phyloP scores from a whole-genome alignment of 805 yeast species.

The Saturnispora zaruensis region DNA sequence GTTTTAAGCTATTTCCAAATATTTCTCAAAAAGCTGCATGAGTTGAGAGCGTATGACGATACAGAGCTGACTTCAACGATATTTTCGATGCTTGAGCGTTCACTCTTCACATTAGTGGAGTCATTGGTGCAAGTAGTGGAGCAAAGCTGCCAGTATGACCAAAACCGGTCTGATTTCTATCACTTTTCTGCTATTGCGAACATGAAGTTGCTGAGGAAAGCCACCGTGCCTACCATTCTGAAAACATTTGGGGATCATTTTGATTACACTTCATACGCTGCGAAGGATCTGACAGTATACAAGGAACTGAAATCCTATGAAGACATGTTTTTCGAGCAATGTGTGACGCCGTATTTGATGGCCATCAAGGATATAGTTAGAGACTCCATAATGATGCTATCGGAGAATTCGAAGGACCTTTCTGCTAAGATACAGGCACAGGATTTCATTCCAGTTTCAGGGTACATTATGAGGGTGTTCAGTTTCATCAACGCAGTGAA shows the following conservation, averaged over 20 bases:
- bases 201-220: slow-evolving; percentile 37
- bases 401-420: slow-evolving; percentile 4
- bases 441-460: slow-evolving; percentile 13
- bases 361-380: slow-evolving; percentile 32
- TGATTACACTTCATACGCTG: slow-evolving; percentile 33
- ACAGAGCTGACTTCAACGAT: slow-evolving; percentile 19
- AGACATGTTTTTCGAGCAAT: slow-evolving; percentile 44
- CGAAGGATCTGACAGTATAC: slow-evolving; percentile 37
- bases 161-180: slow-evolving; percentile 22
- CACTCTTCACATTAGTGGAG: slow-evolving; percentile 34
- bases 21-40: slow-evolving; percentile 28
- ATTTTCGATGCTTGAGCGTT: slow-evolving; percentile 28
- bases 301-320: slow-evolving; percentile 41
- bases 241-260: slow-evolving; percentile 44
- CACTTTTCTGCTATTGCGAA: slow-evolving; percentile 41
- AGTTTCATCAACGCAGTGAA: slow-evolving; percentile 22
- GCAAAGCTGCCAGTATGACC: slow-evolving; percentile 7
- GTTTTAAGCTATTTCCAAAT: slow-evolving; percentile 31
- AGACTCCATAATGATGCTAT: slow-evolving; percentile 29
- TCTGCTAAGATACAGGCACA: slow-evolving; percentile 34
- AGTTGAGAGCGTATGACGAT: slow-evolving; percentile 17
- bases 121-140: slow-evolving; percentile 34
- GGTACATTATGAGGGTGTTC: slow-evolving; percentile 20
- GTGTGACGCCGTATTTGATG: slow-evolving; percentile 40
- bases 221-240: slow-evolving; percentile 40